Conservation (phyloP, 1,139 yeast genomes). For the Candida pseudocylindracea region DNA sequence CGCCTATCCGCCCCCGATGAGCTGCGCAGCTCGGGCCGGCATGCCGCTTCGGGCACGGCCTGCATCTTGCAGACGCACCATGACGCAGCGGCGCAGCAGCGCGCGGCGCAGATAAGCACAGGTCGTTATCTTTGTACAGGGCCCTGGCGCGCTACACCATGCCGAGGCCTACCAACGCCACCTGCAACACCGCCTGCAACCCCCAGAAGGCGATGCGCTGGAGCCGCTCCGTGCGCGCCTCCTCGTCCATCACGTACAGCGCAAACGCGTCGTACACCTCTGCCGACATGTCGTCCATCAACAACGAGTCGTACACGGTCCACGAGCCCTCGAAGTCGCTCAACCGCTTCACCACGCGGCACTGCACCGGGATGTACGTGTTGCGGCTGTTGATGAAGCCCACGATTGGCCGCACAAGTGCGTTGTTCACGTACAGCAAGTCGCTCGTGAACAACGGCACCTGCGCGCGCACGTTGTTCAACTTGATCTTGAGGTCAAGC, state of each 20-base stretch:
- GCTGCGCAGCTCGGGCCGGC: too few relatives aligned
- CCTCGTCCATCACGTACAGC: slow-evolving; percentile 73
- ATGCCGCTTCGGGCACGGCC: too few relatives aligned
- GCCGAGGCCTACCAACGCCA: slow-evolving; percentile 64
- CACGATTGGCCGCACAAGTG: slow-evolving; percentile 82
- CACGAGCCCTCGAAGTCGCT: slow-evolving; percentile 86
- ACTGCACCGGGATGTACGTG: slow-evolving; percentile 73
- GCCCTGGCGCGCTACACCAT: slow-evolving; percentile 5
- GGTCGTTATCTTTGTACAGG: too few relatives aligned
- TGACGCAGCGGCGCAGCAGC: too few relatives aligned
- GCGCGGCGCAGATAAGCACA: too few relatives aligned
- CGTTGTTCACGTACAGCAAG: slow-evolving; percentile 72
- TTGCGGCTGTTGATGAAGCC: slow-evolving; percentile 83
- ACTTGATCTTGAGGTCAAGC: slow-evolving; percentile 53
- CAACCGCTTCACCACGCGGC: slow-evolving; percentile 61
- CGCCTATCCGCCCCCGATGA: too few relatives aligned
- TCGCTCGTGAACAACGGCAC: slow-evolving; percentile 78
- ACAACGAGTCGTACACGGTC: slow-evolving; percentile 79
- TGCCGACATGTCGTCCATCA: slow-evolving; percentile 81
- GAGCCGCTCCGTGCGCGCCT: slow-evolving; percentile 47
- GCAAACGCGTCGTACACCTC: slow-evolving; percentile 87
- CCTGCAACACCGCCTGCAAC: slow-evolving; percentile 60
- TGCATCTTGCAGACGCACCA: too few relatives aligned
- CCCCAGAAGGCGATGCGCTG: slow-evolving; percentile 89
- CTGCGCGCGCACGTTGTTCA: slow-evolving; percentile 70